Percentiles rank a stretch among this genome's conserved stretches.
phyloP scores from a whole-genome alignment of 2,329 filamentous ascomycete species.

The Neoarthrinium moseri region DNA sequence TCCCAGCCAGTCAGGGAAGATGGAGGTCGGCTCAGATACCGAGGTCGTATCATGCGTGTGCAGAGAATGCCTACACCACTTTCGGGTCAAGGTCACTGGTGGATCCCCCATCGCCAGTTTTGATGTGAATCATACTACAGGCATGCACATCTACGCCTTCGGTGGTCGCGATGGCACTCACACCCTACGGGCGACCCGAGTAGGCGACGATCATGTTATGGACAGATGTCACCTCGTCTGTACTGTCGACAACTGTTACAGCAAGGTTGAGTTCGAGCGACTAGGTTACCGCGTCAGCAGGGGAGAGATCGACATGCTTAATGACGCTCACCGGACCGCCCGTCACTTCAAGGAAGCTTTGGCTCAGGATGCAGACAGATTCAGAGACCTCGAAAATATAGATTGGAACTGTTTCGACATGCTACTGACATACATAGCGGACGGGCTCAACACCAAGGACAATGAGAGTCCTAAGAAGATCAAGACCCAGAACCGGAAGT shows the following conservation, averaged over 20 bases:
- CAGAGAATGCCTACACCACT: conserved; percentile 24
- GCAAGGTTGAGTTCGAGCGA: conserved; percentile 47
- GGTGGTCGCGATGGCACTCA: conserved; percentile 11
- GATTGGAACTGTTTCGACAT: conserved; percentile 39
- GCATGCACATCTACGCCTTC: conserved; percentile 25
- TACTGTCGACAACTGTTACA: conserved; percentile 21
- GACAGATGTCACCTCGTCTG: conserved; percentile 23
- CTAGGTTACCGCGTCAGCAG: conserved; percentile 41
- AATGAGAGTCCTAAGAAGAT: conserved; percentile 40
- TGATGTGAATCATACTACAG: neutral
- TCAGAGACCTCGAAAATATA: conserved; percentile 38
- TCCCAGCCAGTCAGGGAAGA: conserved; percentile 8
- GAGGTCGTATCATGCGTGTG: conserved; percentile 23
- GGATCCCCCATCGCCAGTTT: neutral
- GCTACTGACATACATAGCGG: conserved; percentile 50
- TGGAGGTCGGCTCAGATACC: neutral
- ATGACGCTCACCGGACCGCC: conserved; percentile 43
- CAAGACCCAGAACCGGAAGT: conserved; percentile 56
- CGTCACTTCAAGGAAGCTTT: conserved; percentile 37
- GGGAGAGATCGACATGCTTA: conserved; percentile 41
- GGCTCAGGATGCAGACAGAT: conserved; percentile 46
- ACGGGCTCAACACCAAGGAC: conserved; percentile 40
- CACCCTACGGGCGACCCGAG: conserved; percentile 9
- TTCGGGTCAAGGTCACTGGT: conserved; percentile 20
- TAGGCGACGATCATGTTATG: conserved; percentile 13